A percentile compares a stretch with the other conserved stretches of the same genome.
Evolutionary conservation across 352 stramenopile genomes (phyloP).

Genomic region (Pythium graminicola): DNA sequence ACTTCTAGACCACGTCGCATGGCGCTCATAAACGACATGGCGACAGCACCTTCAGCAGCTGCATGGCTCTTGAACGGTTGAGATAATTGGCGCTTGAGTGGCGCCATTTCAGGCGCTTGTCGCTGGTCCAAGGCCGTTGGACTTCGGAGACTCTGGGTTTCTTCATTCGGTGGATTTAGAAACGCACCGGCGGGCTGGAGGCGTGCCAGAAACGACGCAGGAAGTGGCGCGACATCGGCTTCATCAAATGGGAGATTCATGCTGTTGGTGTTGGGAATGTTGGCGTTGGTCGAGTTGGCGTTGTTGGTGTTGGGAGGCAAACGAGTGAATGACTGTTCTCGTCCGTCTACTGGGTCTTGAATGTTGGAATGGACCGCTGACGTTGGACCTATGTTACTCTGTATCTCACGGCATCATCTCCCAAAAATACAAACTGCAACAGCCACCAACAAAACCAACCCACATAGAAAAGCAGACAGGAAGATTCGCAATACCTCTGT

Average conservation of each 20-base stretch:
- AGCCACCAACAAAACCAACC: slow-evolving; percentile 13
- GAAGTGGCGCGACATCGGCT: slow-evolving; percentile 4
- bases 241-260: slow-evolving; percentile 11
- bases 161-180: neutral
- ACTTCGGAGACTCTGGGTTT: neutral
- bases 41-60: neutral
- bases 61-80: neutral
- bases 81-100: neutral
- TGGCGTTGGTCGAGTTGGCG: neutral
- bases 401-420: neutral
- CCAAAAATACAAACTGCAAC: slow-evolving; percentile 16
- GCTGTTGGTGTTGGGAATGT: neutral
- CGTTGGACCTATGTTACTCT: neutral
- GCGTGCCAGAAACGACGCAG: slow-evolving; percentile 10
- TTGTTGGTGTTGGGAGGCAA: slow-evolving; percentile 7
- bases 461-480: neutral
- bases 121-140: slow-evolving; percentile 11
- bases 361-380: neutral
- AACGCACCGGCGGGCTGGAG: slow-evolving; percentile 19
- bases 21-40: slow-evolving; percentile 20
- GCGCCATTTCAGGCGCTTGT: slow-evolving; percentile 9
- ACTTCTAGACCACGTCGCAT: slow-evolving; percentile 23
- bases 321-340: slow-evolving; percentile 16
- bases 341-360: neutral
- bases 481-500: slow-evolving; percentile 9